Base-by-base conservation (phyloP, 2,329 filamentous ascomycete species). In the Lasiodiplodia sp. region DNA sequence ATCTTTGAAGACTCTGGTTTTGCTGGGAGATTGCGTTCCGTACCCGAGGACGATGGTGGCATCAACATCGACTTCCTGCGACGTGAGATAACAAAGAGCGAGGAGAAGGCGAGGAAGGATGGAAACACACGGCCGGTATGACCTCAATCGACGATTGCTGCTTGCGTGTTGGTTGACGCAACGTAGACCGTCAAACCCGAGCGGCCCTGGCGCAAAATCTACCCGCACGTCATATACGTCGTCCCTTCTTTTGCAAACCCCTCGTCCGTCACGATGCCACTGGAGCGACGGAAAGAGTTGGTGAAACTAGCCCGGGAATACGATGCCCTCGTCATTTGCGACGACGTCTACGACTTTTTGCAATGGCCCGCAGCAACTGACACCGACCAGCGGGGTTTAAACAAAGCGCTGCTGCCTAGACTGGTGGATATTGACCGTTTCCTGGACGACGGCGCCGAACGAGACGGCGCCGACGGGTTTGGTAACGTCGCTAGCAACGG, bases 311-410 rank as follows among this genome's bases (percentile, higher is more conserved):
- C 95, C 0, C 86, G 95, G 68, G 84, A 89, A 69, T 88, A 91
- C 77, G 90, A 98, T 77, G 93, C 92, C 7, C 85, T 98, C n/a
- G 80, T 97, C 67, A 85, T 97, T 34, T 88, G 88, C 60, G 95
- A 98, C 80, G 96, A 99, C 78, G 94, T 98, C 11, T 99, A 99
- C 77, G 95, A 98, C 78, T 91, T 95, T 72, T 84, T 98, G 5
- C 92, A 94, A 77, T 97, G 94, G 93, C 86, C 88, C 2, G 74
- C 82, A 8, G 77, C 75, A 69, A 71, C 74, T 47, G 73, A 70
- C 14, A 68, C 74, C 38, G 68, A 74, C 68, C 70, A 38, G 69
- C 73, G 73, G 56, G 72, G 60, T 63, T 75, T 75, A 44, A 78
- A 79, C 47, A 82, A 78, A 71, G 84, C 86, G 7, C 74, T 78